Evolutionary conservation across 768 basidiomycete genomes (phyloP).

Genomic region (Leccinum truebloodii): DNA sequence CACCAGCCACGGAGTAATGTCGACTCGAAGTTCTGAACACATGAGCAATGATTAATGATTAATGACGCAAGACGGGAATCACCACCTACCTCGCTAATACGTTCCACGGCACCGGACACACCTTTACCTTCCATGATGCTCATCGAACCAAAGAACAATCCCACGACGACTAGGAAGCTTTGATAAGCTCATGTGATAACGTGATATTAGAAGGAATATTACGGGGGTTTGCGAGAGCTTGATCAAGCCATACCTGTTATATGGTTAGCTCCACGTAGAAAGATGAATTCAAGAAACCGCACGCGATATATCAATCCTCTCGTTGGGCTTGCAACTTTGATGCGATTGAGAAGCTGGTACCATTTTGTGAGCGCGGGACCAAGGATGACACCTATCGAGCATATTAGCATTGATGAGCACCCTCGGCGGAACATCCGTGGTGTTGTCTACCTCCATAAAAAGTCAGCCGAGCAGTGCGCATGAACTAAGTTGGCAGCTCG

Average conservation of each 20-base stretch:
- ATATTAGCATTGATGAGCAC: background rate
- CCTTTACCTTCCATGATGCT: conserved; percentile 77
- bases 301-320: conserved; percentile 65
- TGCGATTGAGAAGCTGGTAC: conserved; percentile 70
- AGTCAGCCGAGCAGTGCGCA: conserved; percentile 61
- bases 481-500: conserved; percentile 39
- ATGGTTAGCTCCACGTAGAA: background rate
- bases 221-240: conserved; percentile 75
- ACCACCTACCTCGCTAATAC: conserved; percentile 39
- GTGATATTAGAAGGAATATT: conserved; percentile 18
- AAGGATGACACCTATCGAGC: conserved; percentile 59
- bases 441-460: conserved; percentile 65
- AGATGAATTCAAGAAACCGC: conserved; percentile 19
- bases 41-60: background rate
- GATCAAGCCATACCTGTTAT: conserved; percentile 76
- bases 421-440: background rate
- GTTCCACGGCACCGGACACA: conserved; percentile 48
- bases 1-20: conserved; percentile 80
- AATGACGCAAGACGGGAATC: background rate
- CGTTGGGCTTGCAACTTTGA: conserved; percentile 65
- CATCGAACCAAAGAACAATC: conserved; percentile 73
- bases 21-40: conserved; percentile 62
- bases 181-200: conserved; percentile 1
- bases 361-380: conserved; percentile 83
- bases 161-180: conserved; percentile 40